These are phyloP conservation scores for Colletotrichum cuscutae DNA, from an alignment of 2,329 filamentous ascomycete species.

Conservation along the genomic window DNA sequence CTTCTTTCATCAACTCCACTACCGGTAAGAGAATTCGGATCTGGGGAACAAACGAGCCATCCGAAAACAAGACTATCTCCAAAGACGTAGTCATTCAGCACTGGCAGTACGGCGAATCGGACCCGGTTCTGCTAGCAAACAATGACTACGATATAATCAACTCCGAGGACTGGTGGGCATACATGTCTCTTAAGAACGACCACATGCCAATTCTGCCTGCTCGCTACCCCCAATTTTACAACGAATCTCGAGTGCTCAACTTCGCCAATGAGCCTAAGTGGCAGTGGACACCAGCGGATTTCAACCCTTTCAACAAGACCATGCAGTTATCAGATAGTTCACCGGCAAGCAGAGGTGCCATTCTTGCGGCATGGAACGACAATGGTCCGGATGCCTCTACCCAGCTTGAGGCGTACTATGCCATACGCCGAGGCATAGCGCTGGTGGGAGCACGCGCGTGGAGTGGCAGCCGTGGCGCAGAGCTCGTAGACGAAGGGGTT, in stretches of 20 bases:
- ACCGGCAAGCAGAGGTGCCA: conserved; percentile 46
- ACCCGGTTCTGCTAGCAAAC: conserved; percentile 51
- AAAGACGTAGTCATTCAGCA: conserved; percentile 55
- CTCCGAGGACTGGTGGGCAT: conserved; percentile 63
- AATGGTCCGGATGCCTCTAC: conserved; percentile 59
- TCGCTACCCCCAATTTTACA: conserved; percentile 58
- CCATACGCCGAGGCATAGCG: conserved; percentile 55
- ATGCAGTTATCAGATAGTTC: conserved; percentile 47
- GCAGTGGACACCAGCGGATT: conserved; percentile 58
- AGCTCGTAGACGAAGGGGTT: conserved; percentile 42
- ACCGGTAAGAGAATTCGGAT: conserved; percentile 57
- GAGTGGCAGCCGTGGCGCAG: conserved; percentile 49
- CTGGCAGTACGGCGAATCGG: conserved; percentile 52
- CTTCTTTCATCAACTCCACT: conserved; percentile 49
- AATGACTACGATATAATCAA: conserved; percentile 54
- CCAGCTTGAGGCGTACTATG: conserved; percentile 58
- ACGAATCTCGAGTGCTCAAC: conserved; percentile 52
- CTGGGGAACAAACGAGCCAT: conserved; percentile 61
- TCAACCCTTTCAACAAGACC: conserved; percentile 54
- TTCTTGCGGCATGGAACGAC: conserved; percentile 59
- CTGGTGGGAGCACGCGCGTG: conserved; percentile 52
- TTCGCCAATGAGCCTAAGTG: conserved; percentile 53
- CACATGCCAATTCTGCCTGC: conserved; percentile 57
- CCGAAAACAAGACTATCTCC: conserved; percentile 47
- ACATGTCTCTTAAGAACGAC: conserved; percentile 65